Base-by-base conservation (phyloP, 345 rosid species). In the Pistacia atlantica region DNA sequence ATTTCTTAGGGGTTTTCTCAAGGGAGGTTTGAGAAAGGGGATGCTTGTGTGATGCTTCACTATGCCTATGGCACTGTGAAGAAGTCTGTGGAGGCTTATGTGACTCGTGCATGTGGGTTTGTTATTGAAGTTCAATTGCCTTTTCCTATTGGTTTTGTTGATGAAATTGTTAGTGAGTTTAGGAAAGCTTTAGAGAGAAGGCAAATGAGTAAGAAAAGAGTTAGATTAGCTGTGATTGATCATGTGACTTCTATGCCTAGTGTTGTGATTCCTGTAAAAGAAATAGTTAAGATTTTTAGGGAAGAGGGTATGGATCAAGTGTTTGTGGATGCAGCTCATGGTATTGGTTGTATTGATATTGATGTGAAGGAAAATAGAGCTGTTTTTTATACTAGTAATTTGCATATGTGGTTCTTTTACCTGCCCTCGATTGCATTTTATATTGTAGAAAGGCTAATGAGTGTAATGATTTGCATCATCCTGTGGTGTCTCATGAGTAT, bases 201-300 rank as follows among this genome's bases (percentile, higher is more conserved):
- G 57, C 92, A 91, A 63, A 76, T 71, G 0, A 83, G 87, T 18
- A 97, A 97, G 42, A 75, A 84, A 58, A 92, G 77, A 69, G 91
- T 96, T 37, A 88, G 99, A 84, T 76, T 96, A 65, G 99, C 95
- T 35, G 87, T 96, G 75, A 93, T 96, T 37, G 99, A 96, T 80
- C 99, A 96, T 75, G 93, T 96, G 14, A 89, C 99, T 0, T 92
- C 99, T 1, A 91, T 96, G 98, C 98, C 97, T 31, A 87, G 89
- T 65, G 97, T 96, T 54, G 94, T 92, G 57, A 89, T 91, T 54
- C 99, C 97, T 0, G 87, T 96, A 75, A 84, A 84, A 67, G 94
- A 92, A 25, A 79, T 93, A 79, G 97, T 96, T n/a, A 84, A 78
- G 65, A 91, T 93, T 75, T 96, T 97, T 79, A 86, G 98, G 65